Evolutionary conservation across 306 rosid species (phyloP), one percentile per base, ranked within the genome.

Genomic region (Hippophae rhamnoides): DNA sequence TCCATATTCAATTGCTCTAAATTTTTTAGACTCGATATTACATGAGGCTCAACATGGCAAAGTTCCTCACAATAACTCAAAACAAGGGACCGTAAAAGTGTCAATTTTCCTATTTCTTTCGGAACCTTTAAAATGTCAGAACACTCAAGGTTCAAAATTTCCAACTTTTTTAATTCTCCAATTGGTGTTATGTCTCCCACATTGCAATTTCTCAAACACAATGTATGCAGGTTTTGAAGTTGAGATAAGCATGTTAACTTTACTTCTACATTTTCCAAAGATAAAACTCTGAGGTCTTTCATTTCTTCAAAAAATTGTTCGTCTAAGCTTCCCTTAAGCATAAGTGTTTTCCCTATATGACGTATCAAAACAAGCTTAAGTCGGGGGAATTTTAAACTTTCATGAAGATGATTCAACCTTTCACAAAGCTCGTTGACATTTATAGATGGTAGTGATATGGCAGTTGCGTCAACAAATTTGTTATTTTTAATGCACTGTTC

Each of bases 21-120:
- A 13, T 5, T n/a, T 40, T 11, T 41, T 8, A 57, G 43, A 25
- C 61, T 57, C 1, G 49, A 57, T 5, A 57, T n/a, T 7, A 57
- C 10, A 57, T 45, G 47, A 9, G 10, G 61, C 5, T 23, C 47
- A 57, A 57, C 43, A 38, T 12, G 7, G 7, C 1, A 0, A 41
- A 42, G 12, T 0, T 0, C 0, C 0, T 0, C 0, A 23, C 61
- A 57, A 3, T 8, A 0, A 1, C 8, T 18, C 3, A 11, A n/a
- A 41, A 41, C 61, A 41, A 57, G 43, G 13, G 43, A 57, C 31
- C 5, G 43, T 6, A 57, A 3, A 0, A 14, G 47, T 40, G 14
- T 14, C 8, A 57, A 45, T 7, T 1, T 31, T 42, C 61, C 49
- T 9, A 57, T 42, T 57, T 42, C 47, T 9, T 5, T 57, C 0